Base-by-base conservation (phyloP, 2,329 filamentous ascomycete species). In the Akanthomyces lecanii region DNA sequence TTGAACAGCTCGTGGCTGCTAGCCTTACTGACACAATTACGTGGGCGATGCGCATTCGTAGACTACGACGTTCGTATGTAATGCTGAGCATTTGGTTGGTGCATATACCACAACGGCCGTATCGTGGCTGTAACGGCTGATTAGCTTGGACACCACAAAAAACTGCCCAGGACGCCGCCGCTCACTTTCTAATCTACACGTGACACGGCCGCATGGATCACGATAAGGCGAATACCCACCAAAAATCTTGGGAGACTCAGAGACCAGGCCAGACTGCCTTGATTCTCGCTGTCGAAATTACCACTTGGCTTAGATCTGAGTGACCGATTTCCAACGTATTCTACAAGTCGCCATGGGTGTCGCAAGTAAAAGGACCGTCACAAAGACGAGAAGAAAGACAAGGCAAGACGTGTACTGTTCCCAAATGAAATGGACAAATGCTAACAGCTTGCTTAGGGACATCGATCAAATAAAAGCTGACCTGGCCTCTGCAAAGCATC, bases 401-500 rank as follows among this genome's bases (percentile, higher is more conserved):
- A 86, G 88, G 88, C 89, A 77, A 63, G 75, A 77, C 63, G 75
- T 64, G 55, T 58, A 28, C 7, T 3, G 7, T 30, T 45, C 16
- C 8, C 4, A 5, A 44, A 10, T 10, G 14, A 21, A 21, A 3
- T 6, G 10, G 2, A 21, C 36, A 45, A 28, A 8, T 40, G 23
- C 45, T 57, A 28, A 57, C 52, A 25, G 14, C 30, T 55, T 58
- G 54, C n/a, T 71, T 71, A 95, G 95, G 76, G 94, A 96, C 76
- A 82, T 97, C 71, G 95, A 99, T 76, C 93, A 98, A 78, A 87
- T 98, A 76, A 87, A 93, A 72, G 86, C 87, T 67, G 95, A 99
- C 75, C 77, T 97, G 63, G 80, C 83, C 66, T 90, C 89, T 38
- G 84, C 91, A 23, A 90, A 88, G 74, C 93, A 98, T 72, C 85